A percentile compares a stretch with the other conserved stretches of the same genome.
These are phyloP conservation scores for Mimosa bimucronata DNA, from an alignment of 306 rosid species.

Conservation along the genomic window DNA sequence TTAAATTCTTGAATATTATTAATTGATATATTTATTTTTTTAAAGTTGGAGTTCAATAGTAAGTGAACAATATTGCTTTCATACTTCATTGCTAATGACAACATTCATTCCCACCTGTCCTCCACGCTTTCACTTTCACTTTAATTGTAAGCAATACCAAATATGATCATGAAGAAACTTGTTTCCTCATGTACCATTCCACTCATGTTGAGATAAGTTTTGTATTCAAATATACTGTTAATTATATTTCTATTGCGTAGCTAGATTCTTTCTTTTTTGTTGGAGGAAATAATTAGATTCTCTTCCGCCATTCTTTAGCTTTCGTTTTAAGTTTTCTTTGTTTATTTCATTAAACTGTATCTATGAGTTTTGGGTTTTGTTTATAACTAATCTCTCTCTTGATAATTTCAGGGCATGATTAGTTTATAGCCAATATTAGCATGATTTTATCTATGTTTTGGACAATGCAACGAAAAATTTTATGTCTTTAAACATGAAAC, in stretches of 20 bases:
- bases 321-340: background rate
- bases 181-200: background rate
- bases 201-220: background rate
- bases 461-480: background rate
- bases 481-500: background rate
- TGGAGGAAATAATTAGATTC: background rate
- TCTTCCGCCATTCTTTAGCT: background rate
- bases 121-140: background rate
- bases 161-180: background rate
- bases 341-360: background rate
- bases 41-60: background rate
- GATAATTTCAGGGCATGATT: background rate
- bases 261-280: background rate
- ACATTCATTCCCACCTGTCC: background rate
- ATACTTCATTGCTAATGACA: background rate
- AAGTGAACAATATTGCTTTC: background rate
- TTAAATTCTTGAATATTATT: background rate
- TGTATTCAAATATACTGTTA: background rate
- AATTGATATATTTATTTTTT: background rate
- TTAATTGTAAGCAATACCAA: slow-evolving; percentile 2
- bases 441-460: background rate
- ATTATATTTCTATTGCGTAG: background rate
- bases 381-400: background rate
- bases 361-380: background rate
- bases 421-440: background rate